A percentile compares a stretch with the other conserved stretches of the same genome.
These are phyloP conservation scores for Citrus medica DNA, from an alignment of 345 rosid genomes.

Conservation along the genomic window DNA sequence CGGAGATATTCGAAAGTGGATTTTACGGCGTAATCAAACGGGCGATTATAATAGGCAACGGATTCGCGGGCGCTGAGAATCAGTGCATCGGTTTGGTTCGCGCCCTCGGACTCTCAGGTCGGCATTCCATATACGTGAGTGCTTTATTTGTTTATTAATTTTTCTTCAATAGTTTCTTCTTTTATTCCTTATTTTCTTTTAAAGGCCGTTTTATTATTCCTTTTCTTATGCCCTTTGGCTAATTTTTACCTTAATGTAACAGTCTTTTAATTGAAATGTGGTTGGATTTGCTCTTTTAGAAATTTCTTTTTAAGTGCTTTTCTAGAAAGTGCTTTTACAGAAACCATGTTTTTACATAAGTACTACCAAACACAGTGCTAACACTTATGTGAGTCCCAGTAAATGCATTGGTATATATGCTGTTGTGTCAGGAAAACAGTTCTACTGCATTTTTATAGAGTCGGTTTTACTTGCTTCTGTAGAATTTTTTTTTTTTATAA, in stretches of 20 bases:
- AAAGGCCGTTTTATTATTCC: background rate
- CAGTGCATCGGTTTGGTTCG: constrained; percentile 85
- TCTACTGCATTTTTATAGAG: too few species aligned
- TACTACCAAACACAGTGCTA: background rate
- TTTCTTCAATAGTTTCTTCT: background rate
- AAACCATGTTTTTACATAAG: background rate
- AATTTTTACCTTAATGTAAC: too few species aligned
- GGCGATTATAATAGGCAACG: constrained; percentile 78
- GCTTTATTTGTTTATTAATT: background rate
- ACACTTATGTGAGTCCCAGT: too few species aligned
- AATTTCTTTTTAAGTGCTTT: background rate
- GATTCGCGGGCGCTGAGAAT: constrained; percentile 88
- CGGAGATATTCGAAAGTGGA: constrained; percentile 20
- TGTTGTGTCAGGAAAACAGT: too few species aligned
- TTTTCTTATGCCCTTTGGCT: too few species aligned
- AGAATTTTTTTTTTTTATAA: too few species aligned
- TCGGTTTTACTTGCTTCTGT: too few species aligned
- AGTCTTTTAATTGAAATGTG: too few species aligned
- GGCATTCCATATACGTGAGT: constrained; percentile 50
- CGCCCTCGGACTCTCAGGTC: constrained; percentile 72
- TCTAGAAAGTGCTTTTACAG: background rate
- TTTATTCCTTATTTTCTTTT: background rate
- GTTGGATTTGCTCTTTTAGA: background rate
- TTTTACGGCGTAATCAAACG: constrained; percentile 38
- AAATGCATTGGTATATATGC: too few species aligned